A percentile compares a stretch with the other conserved stretches of the same genome.
These are phyloP conservation scores for Candida cerambycidarum DNA, from an alignment of 805 yeast genomes.

Conservation along the genomic window DNA sequence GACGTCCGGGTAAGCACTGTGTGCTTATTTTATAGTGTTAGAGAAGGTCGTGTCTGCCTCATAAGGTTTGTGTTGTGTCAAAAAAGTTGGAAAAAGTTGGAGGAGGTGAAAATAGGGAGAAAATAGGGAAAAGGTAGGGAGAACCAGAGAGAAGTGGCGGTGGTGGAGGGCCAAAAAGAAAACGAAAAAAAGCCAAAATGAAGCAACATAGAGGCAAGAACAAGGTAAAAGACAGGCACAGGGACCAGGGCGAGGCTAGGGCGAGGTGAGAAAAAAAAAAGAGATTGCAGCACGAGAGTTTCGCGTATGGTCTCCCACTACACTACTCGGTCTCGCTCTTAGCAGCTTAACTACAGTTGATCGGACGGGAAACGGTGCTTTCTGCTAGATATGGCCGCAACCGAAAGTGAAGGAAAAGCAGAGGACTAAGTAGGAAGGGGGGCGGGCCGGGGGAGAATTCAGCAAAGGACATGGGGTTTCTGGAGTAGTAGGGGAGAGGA, in stretches of 20 bases:
- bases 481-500: background rate
- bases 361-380: conserved; percentile 64
- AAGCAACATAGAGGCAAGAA: no score
- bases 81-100: background rate
- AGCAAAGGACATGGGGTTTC: background rate
- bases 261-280: no score
- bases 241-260: no score
- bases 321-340: conserved; percentile 59
- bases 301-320: conserved; percentile 61
- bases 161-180: background rate
- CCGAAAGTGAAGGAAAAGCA: conserved; percentile 26
- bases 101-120: background rate
- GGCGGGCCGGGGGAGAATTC: conserved; percentile 1
- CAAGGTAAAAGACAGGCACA: no score
- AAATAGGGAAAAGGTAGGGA: background rate
- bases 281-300: conserved; percentile 55
- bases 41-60: background rate
- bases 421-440: background rate
- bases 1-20: background rate
- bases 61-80: background rate
- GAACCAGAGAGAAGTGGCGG: background rate
- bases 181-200: no score
- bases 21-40: background rate
- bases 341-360: conserved; percentile 59
- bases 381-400: conserved; percentile 61